These are phyloP conservation scores for Nephelium lappaceum DNA, from an alignment of 345 rosid genomes.

Conservation along the genomic window DNA sequence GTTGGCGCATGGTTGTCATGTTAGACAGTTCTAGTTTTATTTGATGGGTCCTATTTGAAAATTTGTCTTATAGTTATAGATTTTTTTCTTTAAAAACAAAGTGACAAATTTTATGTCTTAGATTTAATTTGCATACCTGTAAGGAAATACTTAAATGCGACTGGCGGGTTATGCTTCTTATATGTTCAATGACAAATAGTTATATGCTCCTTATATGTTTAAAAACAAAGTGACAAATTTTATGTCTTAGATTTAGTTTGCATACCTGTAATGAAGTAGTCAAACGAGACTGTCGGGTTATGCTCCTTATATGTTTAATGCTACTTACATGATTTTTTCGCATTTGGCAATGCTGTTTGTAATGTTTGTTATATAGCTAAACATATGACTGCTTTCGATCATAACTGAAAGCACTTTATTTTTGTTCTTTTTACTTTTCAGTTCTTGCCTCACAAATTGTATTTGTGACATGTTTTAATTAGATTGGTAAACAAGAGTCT, in stretches of 20 bases:
- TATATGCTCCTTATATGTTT: too few relatives aligned
- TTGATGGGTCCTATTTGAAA: neutral
- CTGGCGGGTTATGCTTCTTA: constrained; percentile 2
- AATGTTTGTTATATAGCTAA: constrained; percentile 4
- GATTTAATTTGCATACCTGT: neutral
- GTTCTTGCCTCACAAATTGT: constrained; percentile 24
- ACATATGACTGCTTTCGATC: neutral
- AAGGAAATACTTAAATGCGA: neutral
- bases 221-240: neutral
- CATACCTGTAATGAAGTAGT: neutral
- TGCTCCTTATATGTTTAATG: constrained; percentile 9
- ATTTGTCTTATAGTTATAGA: neutral
- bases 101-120: neutral
- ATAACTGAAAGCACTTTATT: neutral
- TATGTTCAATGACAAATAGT: too few relatives aligned
- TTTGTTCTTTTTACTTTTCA: neutral
- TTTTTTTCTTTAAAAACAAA: neutral
- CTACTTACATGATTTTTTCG: constrained; percentile 3
- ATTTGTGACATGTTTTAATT: constrained; percentile 39
- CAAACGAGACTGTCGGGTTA: neutral
- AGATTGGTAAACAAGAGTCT: constrained; percentile 63
- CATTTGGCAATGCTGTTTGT: neutral
- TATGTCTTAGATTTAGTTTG: neutral
- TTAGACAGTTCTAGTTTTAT: neutral
- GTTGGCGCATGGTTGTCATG: neutral